Evolutionary conservation across 2,329 filamentous ascomycete species (phyloP).

Genomic region (Claviceps pazoutovae): DNA sequence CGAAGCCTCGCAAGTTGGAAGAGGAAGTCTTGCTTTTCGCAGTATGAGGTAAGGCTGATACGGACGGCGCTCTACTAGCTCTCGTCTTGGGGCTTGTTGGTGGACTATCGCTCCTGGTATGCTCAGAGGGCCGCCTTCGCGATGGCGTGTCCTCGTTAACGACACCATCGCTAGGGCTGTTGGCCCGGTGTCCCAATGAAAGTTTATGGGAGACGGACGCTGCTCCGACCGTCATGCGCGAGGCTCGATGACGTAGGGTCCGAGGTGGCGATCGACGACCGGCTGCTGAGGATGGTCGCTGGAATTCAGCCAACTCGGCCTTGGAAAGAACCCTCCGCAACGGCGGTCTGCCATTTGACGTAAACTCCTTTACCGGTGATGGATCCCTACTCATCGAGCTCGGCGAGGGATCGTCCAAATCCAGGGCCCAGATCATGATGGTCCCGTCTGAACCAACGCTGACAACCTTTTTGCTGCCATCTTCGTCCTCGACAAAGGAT

Average conservation of each 20-base stretch:
- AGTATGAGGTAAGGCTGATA: conserved; percentile 32
- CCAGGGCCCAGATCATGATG: conserved; percentile 63
- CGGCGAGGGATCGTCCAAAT: conserved; percentile 31
- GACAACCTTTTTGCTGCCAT: conserved; percentile 45
- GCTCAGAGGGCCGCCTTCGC: conserved; percentile 31
- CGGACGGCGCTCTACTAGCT: conserved; percentile 36
- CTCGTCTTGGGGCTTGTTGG: conserved; percentile 36
- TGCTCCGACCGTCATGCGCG: conserved; percentile 31
- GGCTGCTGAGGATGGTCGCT: conserved; percentile 31
- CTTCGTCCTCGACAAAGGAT: conserved; percentile 49
- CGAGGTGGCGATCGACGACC: conserved; percentile 43
- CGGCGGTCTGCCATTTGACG: conserved; percentile 52
- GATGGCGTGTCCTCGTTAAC: conserved; percentile 33
- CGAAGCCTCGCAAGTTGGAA: conserved; percentile 34
- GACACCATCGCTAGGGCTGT: conserved; percentile 25
- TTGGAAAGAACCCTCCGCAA: conserved; percentile 76
- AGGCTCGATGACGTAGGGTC: conserved; percentile 39
- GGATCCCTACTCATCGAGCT: conserved; percentile 34
- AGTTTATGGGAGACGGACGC: conserved; percentile 22
- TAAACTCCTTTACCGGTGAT: conserved; percentile 40
- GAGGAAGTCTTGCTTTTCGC: conserved; percentile 36
- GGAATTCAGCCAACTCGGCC: conserved; percentile 72
- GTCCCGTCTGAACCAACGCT: conserved; percentile 70
- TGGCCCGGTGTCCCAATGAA: conserved; percentile 24
- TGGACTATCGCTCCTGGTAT: conserved; percentile 31